Evolutionary conservation across 2,329 filamentous ascomycete species (phyloP).

Genomic region (Hypocreales sp.): DNA sequence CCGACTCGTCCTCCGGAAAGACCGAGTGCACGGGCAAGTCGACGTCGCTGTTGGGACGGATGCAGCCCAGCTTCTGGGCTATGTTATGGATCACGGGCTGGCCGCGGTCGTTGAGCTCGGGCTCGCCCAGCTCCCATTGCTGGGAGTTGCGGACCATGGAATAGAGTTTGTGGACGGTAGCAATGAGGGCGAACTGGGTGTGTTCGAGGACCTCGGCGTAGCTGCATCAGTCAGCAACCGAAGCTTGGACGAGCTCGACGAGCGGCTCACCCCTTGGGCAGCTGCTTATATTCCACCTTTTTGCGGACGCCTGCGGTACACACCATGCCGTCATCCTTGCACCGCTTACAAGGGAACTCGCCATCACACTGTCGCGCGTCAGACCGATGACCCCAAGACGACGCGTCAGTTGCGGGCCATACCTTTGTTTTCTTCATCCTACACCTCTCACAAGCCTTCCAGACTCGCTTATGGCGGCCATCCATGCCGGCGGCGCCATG

Average conservation of each 20-base stretch:
- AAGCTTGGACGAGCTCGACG: neutral
- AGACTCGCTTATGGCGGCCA: conserved; percentile 46
- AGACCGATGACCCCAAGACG: neutral
- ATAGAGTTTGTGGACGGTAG: conserved; percentile 50
- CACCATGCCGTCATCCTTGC: conserved; percentile 48
- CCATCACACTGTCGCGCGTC: conserved; percentile 36
- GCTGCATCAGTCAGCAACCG: no score
- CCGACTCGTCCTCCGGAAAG: conserved; percentile 46
- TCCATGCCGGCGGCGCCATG: conserved; percentile 28
- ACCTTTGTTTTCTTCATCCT: conserved; percentile 59
- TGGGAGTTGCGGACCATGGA: conserved; percentile 44
- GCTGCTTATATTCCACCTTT: conserved; percentile 54
- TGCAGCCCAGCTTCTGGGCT: conserved; percentile 46
- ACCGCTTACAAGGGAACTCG: conserved; percentile 50
- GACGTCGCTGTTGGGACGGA: conserved; percentile 45
- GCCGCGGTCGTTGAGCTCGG: conserved; percentile 45
- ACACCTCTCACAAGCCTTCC: conserved; percentile 52
- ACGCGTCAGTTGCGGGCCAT: conserved; percentile 3
- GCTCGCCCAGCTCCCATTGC: conserved; percentile 46
- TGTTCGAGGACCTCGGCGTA: conserved; percentile 52
- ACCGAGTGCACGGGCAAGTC: conserved; percentile 40
- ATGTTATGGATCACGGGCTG: conserved; percentile 52
- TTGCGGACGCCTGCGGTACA: conserved; percentile 48
- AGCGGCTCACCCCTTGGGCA: conserved; percentile 39
- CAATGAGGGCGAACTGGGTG: conserved; percentile 47